A percentile compares a stretch with the other conserved stretches of the same genome.
These are phyloP conservation scores for Daldinia concentrica DNA, from an alignment of 495 filamentous ascomycete genomes.

Conservation along the genomic window DNA sequence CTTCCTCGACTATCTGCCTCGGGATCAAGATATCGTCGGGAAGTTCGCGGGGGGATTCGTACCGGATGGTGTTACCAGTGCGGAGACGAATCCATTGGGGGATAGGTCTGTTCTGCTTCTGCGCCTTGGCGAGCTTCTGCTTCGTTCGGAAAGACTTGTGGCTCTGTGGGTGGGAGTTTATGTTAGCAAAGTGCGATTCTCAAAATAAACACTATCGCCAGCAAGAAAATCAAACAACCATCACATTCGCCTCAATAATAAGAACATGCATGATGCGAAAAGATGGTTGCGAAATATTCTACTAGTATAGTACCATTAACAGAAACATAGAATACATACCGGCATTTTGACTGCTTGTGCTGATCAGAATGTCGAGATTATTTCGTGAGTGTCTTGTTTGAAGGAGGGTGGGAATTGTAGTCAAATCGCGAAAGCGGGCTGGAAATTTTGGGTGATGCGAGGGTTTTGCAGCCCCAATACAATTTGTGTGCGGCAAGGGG, in stretches of 20 bases:
- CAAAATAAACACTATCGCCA: neutral
- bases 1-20: slow-evolving; percentile 3
- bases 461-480: slow-evolving; percentile 50
- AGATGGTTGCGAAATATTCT: neutral
- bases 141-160: slow-evolving; percentile 99
- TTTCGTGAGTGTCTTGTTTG: slow-evolving; percentile 51
- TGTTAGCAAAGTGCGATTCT: slow-evolving; percentile 25
- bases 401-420: slow-evolving; percentile 46
- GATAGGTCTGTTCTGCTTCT: slow-evolving; percentile 99
- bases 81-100: slow-evolving; percentile 99
- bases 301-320: neutral
- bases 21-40: slow-evolving; percentile 5
- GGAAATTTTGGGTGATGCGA: slow-evolving; percentile 44
- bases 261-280: neutral
- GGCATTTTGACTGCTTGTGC: slow-evolving; percentile 79
- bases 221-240: neutral
- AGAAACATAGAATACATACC: slow-evolving; percentile 64
- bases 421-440: slow-evolving; percentile 32
- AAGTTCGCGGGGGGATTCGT: slow-evolving; percentile 49
- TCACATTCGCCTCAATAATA: slow-evolving; percentile 7
- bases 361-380: slow-evolving; percentile 53
- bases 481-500: slow-evolving; percentile 47
- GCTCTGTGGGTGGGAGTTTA: slow-evolving; percentile 65
- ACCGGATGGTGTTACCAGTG: slow-evolving; percentile 99
- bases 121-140: slow-evolving; percentile 99